phyloP scores from a whole-genome alignment of 345 rosid genomes.

The Clarkia xantiana region DNA sequence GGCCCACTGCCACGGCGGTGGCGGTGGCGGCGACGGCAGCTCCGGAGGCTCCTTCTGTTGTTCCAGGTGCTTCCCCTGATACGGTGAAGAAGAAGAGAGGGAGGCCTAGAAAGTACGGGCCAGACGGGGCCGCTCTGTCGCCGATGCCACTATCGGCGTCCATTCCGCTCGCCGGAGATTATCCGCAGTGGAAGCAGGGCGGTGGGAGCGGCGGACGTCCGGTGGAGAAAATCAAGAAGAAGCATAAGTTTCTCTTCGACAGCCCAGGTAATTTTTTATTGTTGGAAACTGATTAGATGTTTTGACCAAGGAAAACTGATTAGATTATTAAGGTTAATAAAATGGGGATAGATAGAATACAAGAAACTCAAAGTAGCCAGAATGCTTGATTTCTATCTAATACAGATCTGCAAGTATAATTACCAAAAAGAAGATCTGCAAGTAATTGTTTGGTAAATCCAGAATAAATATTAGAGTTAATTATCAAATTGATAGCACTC shows the following conservation, averaged over 20 bases:
- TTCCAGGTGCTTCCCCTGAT: slow-evolving; percentile 10
- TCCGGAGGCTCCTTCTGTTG: slow-evolving; percentile 6
- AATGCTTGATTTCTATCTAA: no score
- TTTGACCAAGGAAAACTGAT: no score
- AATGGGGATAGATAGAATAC: no score
- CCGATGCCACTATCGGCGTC: slow-evolving; percentile 98
- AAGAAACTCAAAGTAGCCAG: no score
- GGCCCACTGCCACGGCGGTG: not conserved
- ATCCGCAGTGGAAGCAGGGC: slow-evolving; percentile 42
- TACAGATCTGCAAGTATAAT: no score
- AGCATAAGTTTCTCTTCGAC: no score
- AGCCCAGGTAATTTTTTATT: not conserved
- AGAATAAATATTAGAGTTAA: no score
- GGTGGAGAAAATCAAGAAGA: slow-evolving; percentile 33
- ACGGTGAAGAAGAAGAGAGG: slow-evolving; percentile 74
- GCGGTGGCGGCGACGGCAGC: slow-evolving; percentile 1
- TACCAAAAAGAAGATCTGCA: no score
- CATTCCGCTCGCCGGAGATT: slow-evolving; percentile 49
- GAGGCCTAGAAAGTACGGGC: slow-evolving; percentile 62
- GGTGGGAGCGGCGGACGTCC: slow-evolving; percentile 25
- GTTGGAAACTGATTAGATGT: not conserved
- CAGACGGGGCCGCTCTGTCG: slow-evolving; percentile 30
- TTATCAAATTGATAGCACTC: no score
- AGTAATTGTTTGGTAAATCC: no score
- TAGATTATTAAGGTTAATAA: no score